A percentile compares a stretch with the other conserved stretches of the same genome.
Conservation (phyloP, 176 grass and related monocot genomes). For the Stipa capillata region DNA sequence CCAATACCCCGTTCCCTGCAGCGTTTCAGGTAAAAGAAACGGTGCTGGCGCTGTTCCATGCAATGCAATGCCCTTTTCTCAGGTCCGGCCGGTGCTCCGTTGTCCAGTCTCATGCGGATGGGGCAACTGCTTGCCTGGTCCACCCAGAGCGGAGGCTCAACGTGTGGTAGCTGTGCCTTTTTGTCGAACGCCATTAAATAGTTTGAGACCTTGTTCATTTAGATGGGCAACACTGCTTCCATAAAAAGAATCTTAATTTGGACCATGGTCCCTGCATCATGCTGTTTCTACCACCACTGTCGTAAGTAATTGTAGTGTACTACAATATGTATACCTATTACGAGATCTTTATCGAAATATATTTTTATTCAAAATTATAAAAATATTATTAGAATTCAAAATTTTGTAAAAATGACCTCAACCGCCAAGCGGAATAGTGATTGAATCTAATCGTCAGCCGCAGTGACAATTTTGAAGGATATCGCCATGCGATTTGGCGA, state of each 20-base stretch:
- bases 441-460: too few relatives aligned
- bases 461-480: too few relatives aligned
- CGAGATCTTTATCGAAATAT: too few relatives aligned
- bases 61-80: neutral
- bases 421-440: too few relatives aligned
- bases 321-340: too few relatives aligned
- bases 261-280: conserved; percentile 1
- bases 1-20: neutral
- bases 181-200: conserved; percentile 16
- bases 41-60: neutral
- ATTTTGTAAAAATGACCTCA: too few relatives aligned
- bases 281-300: too few relatives aligned
- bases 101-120: neutral
- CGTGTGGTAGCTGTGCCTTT: neutral
- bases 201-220: conserved; percentile 13
- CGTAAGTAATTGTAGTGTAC: too few relatives aligned
- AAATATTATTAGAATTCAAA: too few relatives aligned
- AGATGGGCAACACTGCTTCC: neutral
- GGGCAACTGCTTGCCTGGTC: neutral
- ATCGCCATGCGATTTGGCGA: too few relatives aligned
- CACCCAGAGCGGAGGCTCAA: neutral
- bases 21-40: conserved; percentile 13
- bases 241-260: neutral
- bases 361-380: too few relatives aligned
- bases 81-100: neutral